Conservation (phyloP, 129 eudicot species). For the Chrysanthemum lavandulifolium region DNA sequence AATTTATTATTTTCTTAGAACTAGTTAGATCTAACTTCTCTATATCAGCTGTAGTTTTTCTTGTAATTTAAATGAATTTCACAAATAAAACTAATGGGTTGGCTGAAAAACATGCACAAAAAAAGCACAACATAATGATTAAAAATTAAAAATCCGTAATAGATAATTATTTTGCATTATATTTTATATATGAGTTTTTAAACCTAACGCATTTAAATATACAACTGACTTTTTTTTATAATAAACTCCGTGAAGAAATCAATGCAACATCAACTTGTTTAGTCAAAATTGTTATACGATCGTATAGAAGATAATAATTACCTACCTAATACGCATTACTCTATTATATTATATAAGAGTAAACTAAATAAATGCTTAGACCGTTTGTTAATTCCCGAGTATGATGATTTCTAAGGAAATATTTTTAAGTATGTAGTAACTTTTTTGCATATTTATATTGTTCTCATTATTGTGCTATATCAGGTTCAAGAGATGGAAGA, state of each 20-base stretch:
- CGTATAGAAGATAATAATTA: not conserved
- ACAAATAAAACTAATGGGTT: not conserved
- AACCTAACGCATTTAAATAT: not conserved
- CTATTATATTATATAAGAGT: too few species aligned
- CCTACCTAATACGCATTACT: not conserved
- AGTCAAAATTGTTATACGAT: not conserved
- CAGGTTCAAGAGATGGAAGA: slow-evolving; percentile 29
- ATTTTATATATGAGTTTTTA: not conserved
- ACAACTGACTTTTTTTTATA: not conserved
- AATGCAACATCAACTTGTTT: not conserved
- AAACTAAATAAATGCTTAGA: too few species aligned
- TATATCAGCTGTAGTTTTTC: not conserved
- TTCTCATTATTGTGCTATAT: not conserved
- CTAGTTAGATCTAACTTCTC: not conserved
- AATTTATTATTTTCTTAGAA: not conserved
- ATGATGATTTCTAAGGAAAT: too few species aligned
- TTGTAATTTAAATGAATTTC: not conserved
- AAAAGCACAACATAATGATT: too few species aligned
- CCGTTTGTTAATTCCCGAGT: too few species aligned
- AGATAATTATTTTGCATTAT: not conserved
- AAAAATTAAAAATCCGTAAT: too few species aligned
- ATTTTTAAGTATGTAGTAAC: not conserved
- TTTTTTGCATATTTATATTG: too few species aligned
- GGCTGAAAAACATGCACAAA: not conserved
- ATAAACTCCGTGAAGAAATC: not conserved